Percentiles rank a stretch among this genome's conserved stretches.
These are phyloP conservation scores for Barnettozyma pratensis DNA, from an alignment of 805 yeast genomes.

Conservation along the genomic window DNA sequence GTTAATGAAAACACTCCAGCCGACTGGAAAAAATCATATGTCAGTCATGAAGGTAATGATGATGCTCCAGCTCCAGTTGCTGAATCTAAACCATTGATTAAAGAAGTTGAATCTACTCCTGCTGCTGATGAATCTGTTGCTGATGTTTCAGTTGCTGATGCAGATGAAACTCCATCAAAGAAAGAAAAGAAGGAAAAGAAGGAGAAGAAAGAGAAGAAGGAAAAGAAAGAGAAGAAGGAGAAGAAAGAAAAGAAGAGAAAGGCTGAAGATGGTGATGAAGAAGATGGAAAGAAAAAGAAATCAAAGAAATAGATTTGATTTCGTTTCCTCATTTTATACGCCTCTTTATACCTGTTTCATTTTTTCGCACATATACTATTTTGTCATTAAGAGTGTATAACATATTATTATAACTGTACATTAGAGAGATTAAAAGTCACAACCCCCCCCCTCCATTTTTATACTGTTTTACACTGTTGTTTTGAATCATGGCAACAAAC, in stretches of 20 bases:
- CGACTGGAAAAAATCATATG: constrained; percentile 83
- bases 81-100: constrained; percentile 46
- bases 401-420: too few species aligned
- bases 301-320: constrained; percentile 32
- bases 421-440: too few species aligned
- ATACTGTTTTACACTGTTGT: neutral
- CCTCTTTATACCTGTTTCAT: too few species aligned
- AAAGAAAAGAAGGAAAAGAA: constrained; percentile 44
- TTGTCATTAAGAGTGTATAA: too few species aligned
- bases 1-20: constrained; percentile 90
- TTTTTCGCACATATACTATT: too few species aligned
- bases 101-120: constrained; percentile 34
- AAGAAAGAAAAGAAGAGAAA: constrained; percentile 50
- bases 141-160: constrained; percentile 26
- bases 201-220: constrained; percentile 51
- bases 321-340: neutral
- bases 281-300: constrained; percentile 46
- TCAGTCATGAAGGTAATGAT: constrained; percentile 58
- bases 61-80: constrained; percentile 38
- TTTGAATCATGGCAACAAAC: neutral
- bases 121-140: constrained; percentile 23
- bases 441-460: neutral
- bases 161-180: constrained; percentile 25
- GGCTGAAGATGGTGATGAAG: constrained; percentile 47
- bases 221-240: constrained; percentile 59